phyloP scores from a whole-genome alignment of 352 stramenopile species.

The Globisporangium uncinulatum region DNA sequence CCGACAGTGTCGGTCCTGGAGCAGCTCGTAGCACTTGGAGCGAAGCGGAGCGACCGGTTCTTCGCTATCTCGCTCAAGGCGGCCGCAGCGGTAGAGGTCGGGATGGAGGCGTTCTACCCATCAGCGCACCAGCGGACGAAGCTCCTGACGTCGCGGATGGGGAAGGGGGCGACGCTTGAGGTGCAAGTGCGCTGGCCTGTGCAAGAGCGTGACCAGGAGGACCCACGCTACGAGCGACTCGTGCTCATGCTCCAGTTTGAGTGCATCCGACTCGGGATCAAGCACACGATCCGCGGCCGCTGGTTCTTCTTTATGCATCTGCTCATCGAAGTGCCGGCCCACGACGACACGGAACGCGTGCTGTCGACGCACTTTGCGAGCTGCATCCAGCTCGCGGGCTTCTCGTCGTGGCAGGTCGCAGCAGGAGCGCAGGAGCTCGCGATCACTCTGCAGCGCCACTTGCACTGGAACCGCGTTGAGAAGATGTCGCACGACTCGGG shows the following conservation, averaged over 20 bases:
- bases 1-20: conserved; percentile 62
- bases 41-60: conserved; percentile 74
- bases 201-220: conserved; percentile 82
- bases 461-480: conserved; percentile 85
- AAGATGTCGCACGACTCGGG: conserved; percentile 87
- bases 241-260: conserved; percentile 85
- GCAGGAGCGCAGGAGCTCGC: conserved; percentile 82
- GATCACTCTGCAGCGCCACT: conserved; percentile 82
- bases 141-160: conserved; percentile 79
- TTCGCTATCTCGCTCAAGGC: conserved; percentile 81
- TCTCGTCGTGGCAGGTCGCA: conserved; percentile 81
- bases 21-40: conserved; percentile 71
- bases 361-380: conserved; percentile 63
- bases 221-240: conserved; percentile 80
- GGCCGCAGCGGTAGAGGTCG: conserved; percentile 76
- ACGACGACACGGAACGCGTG: conserved; percentile 44
- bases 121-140: conserved; percentile 79
- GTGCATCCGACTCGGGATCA: conserved; percentile 69
- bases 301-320: conserved; percentile 87
- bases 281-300: conserved; percentile 63
- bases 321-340: conserved; percentile 56
- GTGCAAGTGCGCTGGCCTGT: conserved; percentile 85
- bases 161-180: conserved; percentile 75
- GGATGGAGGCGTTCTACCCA: conserved; percentile 84
- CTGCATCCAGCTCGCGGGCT: conserved; percentile 79